Conservation (phyloP, 345 rosid species). For the Rhodamnia rubescens region DNA sequence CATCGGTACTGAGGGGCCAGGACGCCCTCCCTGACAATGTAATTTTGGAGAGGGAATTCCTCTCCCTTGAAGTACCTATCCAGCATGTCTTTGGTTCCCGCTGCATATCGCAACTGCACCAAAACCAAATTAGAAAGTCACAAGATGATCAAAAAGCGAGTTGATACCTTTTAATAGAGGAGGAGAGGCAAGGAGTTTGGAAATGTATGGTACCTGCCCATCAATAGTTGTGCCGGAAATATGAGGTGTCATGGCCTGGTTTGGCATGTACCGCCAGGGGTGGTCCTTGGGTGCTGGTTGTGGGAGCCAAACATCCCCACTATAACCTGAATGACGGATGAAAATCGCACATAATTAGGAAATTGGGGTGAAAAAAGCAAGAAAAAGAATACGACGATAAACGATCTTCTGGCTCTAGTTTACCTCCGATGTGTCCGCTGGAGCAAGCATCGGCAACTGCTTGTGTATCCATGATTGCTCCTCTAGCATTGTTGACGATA, state of each 20-base stretch:
- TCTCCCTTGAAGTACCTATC: conserved; percentile 85
- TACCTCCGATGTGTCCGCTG: conserved; percentile 83
- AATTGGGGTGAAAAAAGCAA: not conserved
- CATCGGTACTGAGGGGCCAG: conserved; percentile 77
- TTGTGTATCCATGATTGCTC: conserved; percentile 86
- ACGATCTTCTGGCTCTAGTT: not conserved
- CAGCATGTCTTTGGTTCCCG: conserved; percentile 87
- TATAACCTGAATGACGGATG: conserved; percentile 40
- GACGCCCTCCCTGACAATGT: conserved; percentile 78
- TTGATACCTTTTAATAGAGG: not conserved
- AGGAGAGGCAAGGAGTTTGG: not conserved
- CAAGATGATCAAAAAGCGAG: not conserved
- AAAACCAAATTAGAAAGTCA: not conserved
- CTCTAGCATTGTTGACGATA: conserved; percentile 92
- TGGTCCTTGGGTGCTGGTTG: conserved; percentile 97
- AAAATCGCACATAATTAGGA: not conserved
- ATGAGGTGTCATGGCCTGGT: conserved; percentile 99
- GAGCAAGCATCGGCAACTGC: conserved; percentile 80
- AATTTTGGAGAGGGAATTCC: conserved; percentile 64
- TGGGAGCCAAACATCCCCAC: conserved; percentile 94
- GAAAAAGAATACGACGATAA: not conserved
- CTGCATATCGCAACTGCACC: conserved; percentile 76
- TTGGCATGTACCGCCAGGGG: conserved; percentile 98
- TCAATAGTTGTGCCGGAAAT: conserved; percentile 96
- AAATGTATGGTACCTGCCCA: conserved; percentile 43